Base-by-base conservation (phyloP, 169 alveolate species). In the Plasmodium vinckei region DNA sequence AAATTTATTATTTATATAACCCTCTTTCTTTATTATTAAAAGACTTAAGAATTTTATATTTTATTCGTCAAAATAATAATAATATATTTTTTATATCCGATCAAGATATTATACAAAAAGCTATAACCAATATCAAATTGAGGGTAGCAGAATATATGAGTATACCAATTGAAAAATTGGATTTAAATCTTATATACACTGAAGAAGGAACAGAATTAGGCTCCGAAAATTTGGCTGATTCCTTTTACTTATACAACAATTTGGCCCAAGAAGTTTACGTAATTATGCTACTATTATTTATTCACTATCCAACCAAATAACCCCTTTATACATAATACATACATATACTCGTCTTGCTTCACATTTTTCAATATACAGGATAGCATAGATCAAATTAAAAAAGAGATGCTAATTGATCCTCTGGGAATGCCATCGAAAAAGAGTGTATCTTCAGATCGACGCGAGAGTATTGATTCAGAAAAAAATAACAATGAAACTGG, bases 181-280 rank as follows among this genome's bases (percentile, higher is more conserved):
- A 77, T 23, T 77, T 79, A 15, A 46, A 77, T 13, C 6, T 33
- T 33, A 44, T 77, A 9, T 13, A 77, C 9, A 47, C 63, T 1
- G 89, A 77, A 13, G 79, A 77, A 23, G 13, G 46, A 2, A 9
- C 72, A 15, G 42, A 33, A 33, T 33, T 33, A 7, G 42, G 5
- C 42, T 33, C 5, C 0, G 42, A 33, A 33, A 33, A 33, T 33
- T 33, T 33, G 42, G 64, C 51, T n/a, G 77, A 77, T 54, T 64
- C 71, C 17, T 77, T 77, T 39, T 77, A 77, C 46, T 42, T 77
- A 19, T 77, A 77, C 51, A 77, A 77, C 25, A 77, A 77, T 15
- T 17, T 77, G n/a, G 89, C 89, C 5, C 89, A 77, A 25, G 89
- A 77, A 25, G 89, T 77, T n/a, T 77, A 77, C 21, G 89, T 77